A percentile compares a stretch with the other conserved stretches of the same genome.
phyloP scores from a whole-genome alignment of 2,329 filamentous ascomycete species.

The Aspergillus transmontanensis region DNA sequence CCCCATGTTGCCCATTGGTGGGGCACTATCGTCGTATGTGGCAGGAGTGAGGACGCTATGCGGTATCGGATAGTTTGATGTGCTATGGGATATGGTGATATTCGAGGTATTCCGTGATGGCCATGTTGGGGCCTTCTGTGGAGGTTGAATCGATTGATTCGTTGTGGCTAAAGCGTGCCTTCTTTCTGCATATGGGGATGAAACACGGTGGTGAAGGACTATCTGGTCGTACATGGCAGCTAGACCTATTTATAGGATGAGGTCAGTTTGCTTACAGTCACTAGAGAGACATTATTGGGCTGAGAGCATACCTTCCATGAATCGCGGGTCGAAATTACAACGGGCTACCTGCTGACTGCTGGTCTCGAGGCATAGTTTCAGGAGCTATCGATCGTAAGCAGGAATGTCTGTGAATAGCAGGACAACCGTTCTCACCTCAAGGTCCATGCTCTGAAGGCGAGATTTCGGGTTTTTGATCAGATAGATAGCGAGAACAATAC shows the following conservation, averaged over 20 bases:
- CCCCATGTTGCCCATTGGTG: background rate
- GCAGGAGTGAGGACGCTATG: background rate
- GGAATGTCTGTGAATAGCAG: background rate
- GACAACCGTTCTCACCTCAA: constrained; percentile 3
- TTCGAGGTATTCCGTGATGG: background rate
- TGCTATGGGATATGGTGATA: background rate
- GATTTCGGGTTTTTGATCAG: constrained; percentile 17
- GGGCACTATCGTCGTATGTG: background rate
- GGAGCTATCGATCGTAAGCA: constrained; percentile 5
- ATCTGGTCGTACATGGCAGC: constrained; percentile 16
- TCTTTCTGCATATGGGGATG: background rate
- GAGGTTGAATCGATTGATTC: background rate
- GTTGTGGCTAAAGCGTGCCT: background rate
- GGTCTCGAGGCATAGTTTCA: constrained; percentile 16
- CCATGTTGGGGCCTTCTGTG: background rate
- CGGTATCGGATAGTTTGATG: background rate
- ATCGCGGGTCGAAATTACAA: constrained; percentile 8
- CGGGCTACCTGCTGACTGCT: constrained; percentile 6
- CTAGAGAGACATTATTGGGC: background rate
- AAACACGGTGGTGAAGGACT: background rate
- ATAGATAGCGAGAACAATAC: constrained; percentile 16
- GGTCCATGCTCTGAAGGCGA: constrained; percentile 11
- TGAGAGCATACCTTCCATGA: constrained; percentile 8
- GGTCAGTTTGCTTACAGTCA: background rate
- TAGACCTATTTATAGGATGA: background rate